These are phyloP conservation scores for Picea abies DNA, from an alignment of 83 land plant genomes.

Conservation along the genomic window DNA sequence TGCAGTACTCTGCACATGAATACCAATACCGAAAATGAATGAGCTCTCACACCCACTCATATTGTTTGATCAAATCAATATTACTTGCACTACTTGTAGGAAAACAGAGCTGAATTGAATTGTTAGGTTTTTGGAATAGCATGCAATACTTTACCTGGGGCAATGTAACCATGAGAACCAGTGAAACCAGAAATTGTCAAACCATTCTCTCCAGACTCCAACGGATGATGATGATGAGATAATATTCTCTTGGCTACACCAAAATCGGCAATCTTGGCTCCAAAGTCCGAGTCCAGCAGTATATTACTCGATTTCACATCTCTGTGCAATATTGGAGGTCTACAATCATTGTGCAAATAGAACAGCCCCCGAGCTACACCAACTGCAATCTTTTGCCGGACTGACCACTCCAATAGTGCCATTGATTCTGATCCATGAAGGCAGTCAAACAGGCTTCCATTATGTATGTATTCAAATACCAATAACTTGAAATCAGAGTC, in stretches of 20 bases:
- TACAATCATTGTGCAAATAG: slow-evolving; percentile 63
- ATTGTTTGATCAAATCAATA: no score
- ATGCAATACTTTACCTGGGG: slow-evolving; percentile 51
- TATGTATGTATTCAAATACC: slow-evolving; percentile 21
- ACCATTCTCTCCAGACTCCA: slow-evolving; percentile 3
- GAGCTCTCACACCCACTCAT: neutral
- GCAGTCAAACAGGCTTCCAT: neutral
- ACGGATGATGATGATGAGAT: no score
- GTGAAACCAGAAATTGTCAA: slow-evolving; percentile 59
- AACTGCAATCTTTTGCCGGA: slow-evolving; percentile 47
- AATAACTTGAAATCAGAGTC: slow-evolving; percentile 13
- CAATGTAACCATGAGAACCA: slow-evolving; percentile 85
- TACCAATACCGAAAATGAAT: neutral
- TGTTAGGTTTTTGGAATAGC: no score
- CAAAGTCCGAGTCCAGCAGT: slow-evolving; percentile 60
- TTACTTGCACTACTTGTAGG: no score
- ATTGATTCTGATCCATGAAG: neutral
- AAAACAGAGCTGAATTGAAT: no score
- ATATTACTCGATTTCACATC: slow-evolving; percentile 74
- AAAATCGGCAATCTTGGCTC: slow-evolving; percentile 87
- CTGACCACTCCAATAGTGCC: slow-evolving; percentile 46
- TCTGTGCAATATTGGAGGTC: slow-evolving; percentile 36
- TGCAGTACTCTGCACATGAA: neutral
- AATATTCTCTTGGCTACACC: slow-evolving; percentile 21
- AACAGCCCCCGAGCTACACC: slow-evolving; percentile 54